Base-by-base conservation (phyloP, 2,329 filamentous ascomycete species). In the Thelonectria blattea region DNA sequence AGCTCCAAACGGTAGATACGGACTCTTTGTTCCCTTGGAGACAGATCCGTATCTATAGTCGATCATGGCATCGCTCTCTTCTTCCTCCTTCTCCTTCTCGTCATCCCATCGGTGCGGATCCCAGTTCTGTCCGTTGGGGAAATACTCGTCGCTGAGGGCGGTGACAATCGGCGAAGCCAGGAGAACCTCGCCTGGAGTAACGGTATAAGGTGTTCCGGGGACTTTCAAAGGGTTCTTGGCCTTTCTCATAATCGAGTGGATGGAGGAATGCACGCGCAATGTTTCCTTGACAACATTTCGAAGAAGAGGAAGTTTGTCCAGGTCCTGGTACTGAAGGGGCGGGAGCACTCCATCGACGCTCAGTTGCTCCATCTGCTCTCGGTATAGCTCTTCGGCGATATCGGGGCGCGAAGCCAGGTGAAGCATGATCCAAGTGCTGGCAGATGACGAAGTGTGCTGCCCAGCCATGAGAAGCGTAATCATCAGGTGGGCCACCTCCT, bases 381-480 rank as follows among this genome's bases (percentile, higher is more conserved):
- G 80, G 69, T 91, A 88, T 12, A 94, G 82, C 63, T 91, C 87
- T 65, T 92, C 88, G 52, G 86, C 78, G 57, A 93, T 84, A 24
- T 90, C 83, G 0, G 91, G 90, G 15, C 87, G 81, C 1, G 88
- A 84, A 10, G 91, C 91, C 3, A 94, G 83, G 50, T 87, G 88
- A 12, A 93, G 82, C 67, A 93, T 78, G 65, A 92, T 91, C 91
- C 91, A 94, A 9, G 88, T 83, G 67, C 87, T 87, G n/a, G 89
- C 90, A 0, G 90, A 88, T 5, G 91, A 89, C 0, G 90, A 93
- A 1, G 89, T 91, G 78, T 94, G 91, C 72, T 95, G 91, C 52
- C 91, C 91, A 11, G 88, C 91, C 91, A 95, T 93, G 52, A 94
- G 83, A 15, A 94, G 82, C 0, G 91, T 90, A 71, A 94, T 94